Percentiles rank a stretch among this genome's conserved stretches.
These are phyloP conservation scores for Trametes sp. DNA, from an alignment of 1,284 basidiomycete species.

Conservation along the genomic window DNA sequence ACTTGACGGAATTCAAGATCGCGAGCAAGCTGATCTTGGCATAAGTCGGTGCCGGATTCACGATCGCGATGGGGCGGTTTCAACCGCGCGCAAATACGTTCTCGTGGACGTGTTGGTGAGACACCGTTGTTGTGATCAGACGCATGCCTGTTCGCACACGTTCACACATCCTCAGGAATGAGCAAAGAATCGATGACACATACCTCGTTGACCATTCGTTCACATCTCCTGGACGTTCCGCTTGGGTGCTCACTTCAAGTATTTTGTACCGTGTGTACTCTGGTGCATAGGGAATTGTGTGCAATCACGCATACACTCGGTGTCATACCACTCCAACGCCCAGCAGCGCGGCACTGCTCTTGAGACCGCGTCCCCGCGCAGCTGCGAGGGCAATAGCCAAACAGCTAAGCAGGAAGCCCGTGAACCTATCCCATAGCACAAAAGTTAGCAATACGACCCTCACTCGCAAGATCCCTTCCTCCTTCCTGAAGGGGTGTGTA, in stretches of 20 bases:
- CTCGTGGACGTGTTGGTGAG: too few relatives aligned
- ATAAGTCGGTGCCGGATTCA: too few relatives aligned
- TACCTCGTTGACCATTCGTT: neutral
- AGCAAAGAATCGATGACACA: neutral
- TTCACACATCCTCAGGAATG: neutral
- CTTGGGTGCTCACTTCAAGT: neutral
- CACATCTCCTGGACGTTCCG: neutral
- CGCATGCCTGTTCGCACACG: neutral
- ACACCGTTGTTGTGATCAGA: neutral
- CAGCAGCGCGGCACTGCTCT: slow-evolving; percentile 65
- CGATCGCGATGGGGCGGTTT: too few relatives aligned
- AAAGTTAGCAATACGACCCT: slow-evolving; percentile 20
- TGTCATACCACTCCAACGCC: slow-evolving; percentile 55
- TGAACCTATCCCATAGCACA: slow-evolving; percentile 69
- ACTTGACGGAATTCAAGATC: too few relatives aligned
- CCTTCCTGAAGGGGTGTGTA: too few relatives aligned
- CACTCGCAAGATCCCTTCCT: too few relatives aligned
- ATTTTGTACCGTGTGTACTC: neutral
- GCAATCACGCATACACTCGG: neutral
- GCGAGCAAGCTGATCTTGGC: too few relatives aligned
- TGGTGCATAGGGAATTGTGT: neutral
- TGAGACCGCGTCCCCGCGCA: slow-evolving; percentile 70
- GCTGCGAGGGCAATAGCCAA: slow-evolving; percentile 78
- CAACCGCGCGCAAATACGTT: too few relatives aligned
- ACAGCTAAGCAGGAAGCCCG: slow-evolving; percentile 82